A percentile compares a stretch with the other conserved stretches of the same genome.
phyloP scores from a whole-genome alignment of 1,139 yeast species.

The Geotrichum histeridarum region DNA sequence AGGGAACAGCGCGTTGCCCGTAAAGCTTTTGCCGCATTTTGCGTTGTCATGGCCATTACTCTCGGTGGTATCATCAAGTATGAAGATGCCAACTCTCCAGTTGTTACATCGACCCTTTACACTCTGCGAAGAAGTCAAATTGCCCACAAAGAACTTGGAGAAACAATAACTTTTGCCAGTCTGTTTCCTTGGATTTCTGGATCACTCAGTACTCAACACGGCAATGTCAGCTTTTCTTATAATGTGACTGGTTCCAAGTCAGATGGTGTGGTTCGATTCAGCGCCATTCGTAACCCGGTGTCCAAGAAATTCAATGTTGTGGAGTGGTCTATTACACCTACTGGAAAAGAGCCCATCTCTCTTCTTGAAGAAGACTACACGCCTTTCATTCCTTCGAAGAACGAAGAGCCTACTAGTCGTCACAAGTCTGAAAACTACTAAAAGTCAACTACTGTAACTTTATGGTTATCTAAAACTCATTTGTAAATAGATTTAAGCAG shows the following conservation, averaged over 20 bases:
- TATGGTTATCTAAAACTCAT: background rate
- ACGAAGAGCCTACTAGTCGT: conserved; percentile 32
- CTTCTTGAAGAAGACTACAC: conserved; percentile 37
- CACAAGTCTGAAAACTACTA: conserved; percentile 16
- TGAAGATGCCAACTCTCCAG: conserved; percentile 84
- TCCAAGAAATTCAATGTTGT: conserved; percentile 32
- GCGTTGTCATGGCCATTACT: conserved; percentile 58
- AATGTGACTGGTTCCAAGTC: conserved; percentile 54
- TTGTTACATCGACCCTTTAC: conserved; percentile 81
- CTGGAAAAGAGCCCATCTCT: conserved; percentile 25
- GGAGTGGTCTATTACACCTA: conserved; percentile 37
- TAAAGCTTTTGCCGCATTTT: conserved; percentile 55
- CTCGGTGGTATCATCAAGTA: conserved; percentile 78
- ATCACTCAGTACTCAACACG: conserved; percentile 73
- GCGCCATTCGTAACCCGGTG: conserved; percentile 32
- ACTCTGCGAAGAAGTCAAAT: conserved; percentile 71
- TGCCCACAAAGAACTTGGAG: conserved; percentile 66
- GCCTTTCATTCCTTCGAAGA: conserved; percentile 36
- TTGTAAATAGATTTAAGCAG: conserved; percentile 6
- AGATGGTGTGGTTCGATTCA: conserved; percentile 35
- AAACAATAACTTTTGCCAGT: conserved; percentile 62
- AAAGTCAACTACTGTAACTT: background rate
- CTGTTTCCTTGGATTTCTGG: conserved; percentile 90
- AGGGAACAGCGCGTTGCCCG: conserved; percentile 49
- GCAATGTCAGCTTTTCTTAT: conserved; percentile 69